Base-by-base conservation (phyloP, 441 rosid genomes). In the Pelargonium cotyledonis region DNA sequence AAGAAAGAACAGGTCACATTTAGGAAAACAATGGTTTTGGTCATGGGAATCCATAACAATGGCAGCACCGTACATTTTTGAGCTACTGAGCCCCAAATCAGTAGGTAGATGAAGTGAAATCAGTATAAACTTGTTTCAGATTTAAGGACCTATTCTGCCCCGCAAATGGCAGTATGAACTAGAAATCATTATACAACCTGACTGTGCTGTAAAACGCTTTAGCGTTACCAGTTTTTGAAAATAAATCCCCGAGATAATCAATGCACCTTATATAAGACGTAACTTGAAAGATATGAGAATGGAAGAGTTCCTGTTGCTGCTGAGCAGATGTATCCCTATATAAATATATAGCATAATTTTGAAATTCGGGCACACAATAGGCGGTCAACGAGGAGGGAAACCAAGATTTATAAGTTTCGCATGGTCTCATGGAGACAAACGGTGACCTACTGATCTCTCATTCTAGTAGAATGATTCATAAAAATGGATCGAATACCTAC, bases 401-500 rank as follows among this genome's bases (percentile, higher is more conserved):
- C 15, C 51, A 35, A 35, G 40, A 35, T 35, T 6, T 35, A 35
- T 35, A 35, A 0, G 40, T 35, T 35, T 35, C 7, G 6, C 5
- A 1, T 35, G 40, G 40, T 4, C 40, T 35, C 40, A 35, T 1
- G 7, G 7, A 35, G 51, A 55, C 61, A 16, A 55, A 16, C 7
- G 26, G 18, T 55, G 61, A 55, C 6, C 23, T 1, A 55, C 61
- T 55, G 61, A 51, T 51, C n/a, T n/a, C 7, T 51, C 61, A 55
- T 55, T 35, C 40, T 4, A 35, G 61, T 55, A 19, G 8, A 16
- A 9, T 2, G 16, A 29, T 6, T 7, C 15, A 43, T 69, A 47
- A 38, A 65, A 58, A 9, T 18, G 46, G 15, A 62, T 66, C 26
- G 61, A 65, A 66, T 49, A 80, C 76, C 49, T 71, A 85, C 89